These are phyloP conservation scores for Clavulina sp. DNA, from an alignment of 768 basidiomycete genomes.

Conservation along the genomic window DNA sequence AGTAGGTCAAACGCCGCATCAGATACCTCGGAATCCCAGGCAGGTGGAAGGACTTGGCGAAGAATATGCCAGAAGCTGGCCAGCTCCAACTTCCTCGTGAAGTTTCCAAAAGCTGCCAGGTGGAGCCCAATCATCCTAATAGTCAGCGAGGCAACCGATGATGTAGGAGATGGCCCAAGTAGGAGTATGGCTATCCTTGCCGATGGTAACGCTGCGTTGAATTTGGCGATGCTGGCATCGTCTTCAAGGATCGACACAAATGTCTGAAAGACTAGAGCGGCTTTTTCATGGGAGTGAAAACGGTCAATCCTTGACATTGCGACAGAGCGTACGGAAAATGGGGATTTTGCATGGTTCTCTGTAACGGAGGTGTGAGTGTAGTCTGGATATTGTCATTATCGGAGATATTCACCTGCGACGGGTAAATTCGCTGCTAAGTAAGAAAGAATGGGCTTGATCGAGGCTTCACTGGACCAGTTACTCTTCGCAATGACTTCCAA, in stretches of 20 bases:
- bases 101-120: constrained; percentile 20
- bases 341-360: background rate
- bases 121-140: constrained; percentile 32
- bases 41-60: constrained; percentile 42
- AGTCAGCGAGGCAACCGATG: constrained; percentile 38
- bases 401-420: constrained; percentile 30
- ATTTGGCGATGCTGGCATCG: constrained; percentile 41
- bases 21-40: constrained; percentile 55
- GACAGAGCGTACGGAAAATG: constrained; percentile 22
- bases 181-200: constrained; percentile 65
- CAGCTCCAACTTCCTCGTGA: constrained; percentile 67
- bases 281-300: constrained; percentile 34
- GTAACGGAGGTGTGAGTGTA: background rate
- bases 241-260: constrained; percentile 46
- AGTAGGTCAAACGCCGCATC: constrained; percentile 51
- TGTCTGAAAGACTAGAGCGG: constrained; percentile 46
- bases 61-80: constrained; percentile 71
- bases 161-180: constrained; percentile 56
- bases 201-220: constrained; percentile 55
- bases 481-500: constrained; percentile 43
- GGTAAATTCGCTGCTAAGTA: constrained; percentile 71
- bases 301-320: constrained; percentile 35
- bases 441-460: constrained; percentile 71
- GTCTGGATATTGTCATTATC: no score
- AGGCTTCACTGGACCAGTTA: constrained; percentile 52